Evolutionary conservation across 192 early-diverging fungal genomes (phyloP), one percentile per base, ranked within the genome.

Genomic region (Coemansia biformis): DNA sequence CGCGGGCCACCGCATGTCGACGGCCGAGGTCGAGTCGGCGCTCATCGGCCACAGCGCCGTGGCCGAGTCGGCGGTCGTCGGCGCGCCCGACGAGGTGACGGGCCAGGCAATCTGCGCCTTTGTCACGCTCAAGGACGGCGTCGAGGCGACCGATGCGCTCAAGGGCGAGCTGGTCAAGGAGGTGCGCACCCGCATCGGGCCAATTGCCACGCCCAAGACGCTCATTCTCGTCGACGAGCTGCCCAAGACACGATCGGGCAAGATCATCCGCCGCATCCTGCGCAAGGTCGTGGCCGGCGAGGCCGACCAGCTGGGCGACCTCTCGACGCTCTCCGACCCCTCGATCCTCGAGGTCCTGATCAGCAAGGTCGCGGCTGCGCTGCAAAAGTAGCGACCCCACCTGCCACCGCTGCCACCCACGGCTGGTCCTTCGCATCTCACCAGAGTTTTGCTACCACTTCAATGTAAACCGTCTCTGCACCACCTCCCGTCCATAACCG

Each of bases 201-300:
- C 94, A 14, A 93, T 98, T 54, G 93, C 93, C 38, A 81, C 86
- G 7, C 92, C 94, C 19, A 91, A 91, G 69, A 72, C 78, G 32
- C 83, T 98, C 24, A 82, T 94, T 46, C 56, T 96, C 48, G 85
- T 89, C 5, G 76, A 76, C 17, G 92, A 93, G 67, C 76, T 96
- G 48, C 93, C 94, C 60, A 96, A 98, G 80, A 98, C 94, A 19
- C 82, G 93, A 21, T 86, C 83, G 28, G 94, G 94, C 42, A 98
- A 98, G 78, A 91, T 98, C 62, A 93, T 98, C 86, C 81, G 94
- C 35, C 81, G 94, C 38, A 86, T 98, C 48, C 75, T 98, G 73
- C 78, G 93, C 62, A 96, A 98, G 84, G 82, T 93, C 40, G 87
- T 93, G 46, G 88, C 78, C 29, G 80, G 81, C 49, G 91, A 98